Percentiles rank a stretch among this genome's conserved stretches.
Evolutionary conservation across 768 basidiomycete species (phyloP).

Genomic region (Clitopilus hobsonii): DNA sequence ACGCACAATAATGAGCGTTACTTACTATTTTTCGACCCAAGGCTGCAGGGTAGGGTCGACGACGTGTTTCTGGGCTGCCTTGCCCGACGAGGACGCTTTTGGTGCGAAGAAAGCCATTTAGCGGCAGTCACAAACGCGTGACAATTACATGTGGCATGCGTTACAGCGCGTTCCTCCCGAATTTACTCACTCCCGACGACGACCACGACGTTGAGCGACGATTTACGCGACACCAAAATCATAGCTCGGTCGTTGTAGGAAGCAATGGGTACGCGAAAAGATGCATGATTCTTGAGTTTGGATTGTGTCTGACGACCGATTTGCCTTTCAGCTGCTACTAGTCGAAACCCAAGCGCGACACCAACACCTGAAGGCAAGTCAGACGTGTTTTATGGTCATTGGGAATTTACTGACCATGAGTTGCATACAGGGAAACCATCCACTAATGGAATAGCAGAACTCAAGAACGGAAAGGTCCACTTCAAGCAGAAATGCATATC

Average conservation of each 20-base stretch:
- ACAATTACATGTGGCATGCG: conserved; percentile 23
- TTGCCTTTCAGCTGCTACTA: not conserved
- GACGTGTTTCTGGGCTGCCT: conserved; percentile 36
- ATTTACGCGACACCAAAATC: not conserved
- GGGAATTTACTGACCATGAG: not conserved
- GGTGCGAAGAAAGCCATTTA: conserved; percentile 65
- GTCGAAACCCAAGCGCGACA: conserved; percentile 1
- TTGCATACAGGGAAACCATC: not conserved
- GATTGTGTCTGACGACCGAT: not conserved
- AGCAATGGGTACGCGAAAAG: conserved; percentile 28
- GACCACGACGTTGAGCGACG: not conserved
- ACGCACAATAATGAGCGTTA: conserved; percentile 4
- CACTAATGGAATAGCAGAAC: conserved; percentile 37
- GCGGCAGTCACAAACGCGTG: conserved; percentile 36
- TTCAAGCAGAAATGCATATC: conserved; percentile 74
- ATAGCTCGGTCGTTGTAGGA: conserved; percentile 15
- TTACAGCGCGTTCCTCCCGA: conserved; percentile 33
- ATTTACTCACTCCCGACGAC: conserved; percentile 16
- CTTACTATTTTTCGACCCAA: conserved; percentile 99
- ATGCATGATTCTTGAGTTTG: not conserved
- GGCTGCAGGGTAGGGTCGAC: conserved; percentile 68
- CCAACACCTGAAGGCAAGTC: conserved; percentile 20
- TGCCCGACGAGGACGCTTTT: conserved; percentile 33
- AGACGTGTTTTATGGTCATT: conserved; percentile 17
- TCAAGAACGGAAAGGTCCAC: conserved; percentile 72